These are phyloP conservation scores for Cynanchum wilfordii DNA, from an alignment of 257 asterid species.

Conservation along the genomic window DNA sequence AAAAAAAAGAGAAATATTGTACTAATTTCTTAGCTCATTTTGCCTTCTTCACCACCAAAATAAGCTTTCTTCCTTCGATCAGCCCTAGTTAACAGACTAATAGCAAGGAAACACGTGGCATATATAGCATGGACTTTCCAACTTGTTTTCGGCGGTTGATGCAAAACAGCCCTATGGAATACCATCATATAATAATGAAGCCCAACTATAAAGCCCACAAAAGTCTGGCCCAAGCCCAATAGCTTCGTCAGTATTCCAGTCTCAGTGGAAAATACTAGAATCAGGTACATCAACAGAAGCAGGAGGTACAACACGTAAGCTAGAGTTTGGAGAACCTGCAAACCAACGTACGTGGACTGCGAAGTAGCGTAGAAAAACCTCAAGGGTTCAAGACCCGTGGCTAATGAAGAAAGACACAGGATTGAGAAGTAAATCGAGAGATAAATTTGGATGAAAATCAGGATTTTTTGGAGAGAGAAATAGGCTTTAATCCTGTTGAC, in stretches of 20 bases:
- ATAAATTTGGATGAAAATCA: constrained; percentile 79
- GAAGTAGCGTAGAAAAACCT: constrained; percentile 80
- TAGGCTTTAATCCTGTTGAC: constrained; percentile 69
- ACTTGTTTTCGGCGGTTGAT: constrained; percentile 73
- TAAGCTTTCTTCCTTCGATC: constrained; percentile 81
- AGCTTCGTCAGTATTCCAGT: constrained; percentile 50
- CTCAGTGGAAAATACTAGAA: constrained; percentile 71
- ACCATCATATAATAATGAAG: constrained; percentile 85
- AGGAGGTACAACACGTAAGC: constrained; percentile 73
- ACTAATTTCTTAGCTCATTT: constrained; percentile 36
- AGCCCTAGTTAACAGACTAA: constrained; percentile 56
- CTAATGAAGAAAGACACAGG: constrained; percentile 54
- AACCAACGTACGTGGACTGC: constrained; percentile 72
- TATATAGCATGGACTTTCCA: constrained; percentile 75
- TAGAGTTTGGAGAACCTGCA: constrained; percentile 69
- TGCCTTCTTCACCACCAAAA: constrained; percentile 71
- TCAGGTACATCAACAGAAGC: constrained; percentile 75
- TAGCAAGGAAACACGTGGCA: constrained; percentile 73
- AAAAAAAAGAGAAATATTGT: not conserved
- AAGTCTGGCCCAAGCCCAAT: constrained; percentile 69
- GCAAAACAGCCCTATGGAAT: constrained; percentile 74
- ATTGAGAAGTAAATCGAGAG: constrained; percentile 81
- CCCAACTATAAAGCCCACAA: constrained; percentile 92
- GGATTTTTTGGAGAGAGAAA: constrained; percentile 70
- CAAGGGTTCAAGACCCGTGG: constrained; percentile 81